Base-by-base conservation (phyloP, 2,329 filamentous ascomycete genomes). In the Fusarium annulatum region DNA sequence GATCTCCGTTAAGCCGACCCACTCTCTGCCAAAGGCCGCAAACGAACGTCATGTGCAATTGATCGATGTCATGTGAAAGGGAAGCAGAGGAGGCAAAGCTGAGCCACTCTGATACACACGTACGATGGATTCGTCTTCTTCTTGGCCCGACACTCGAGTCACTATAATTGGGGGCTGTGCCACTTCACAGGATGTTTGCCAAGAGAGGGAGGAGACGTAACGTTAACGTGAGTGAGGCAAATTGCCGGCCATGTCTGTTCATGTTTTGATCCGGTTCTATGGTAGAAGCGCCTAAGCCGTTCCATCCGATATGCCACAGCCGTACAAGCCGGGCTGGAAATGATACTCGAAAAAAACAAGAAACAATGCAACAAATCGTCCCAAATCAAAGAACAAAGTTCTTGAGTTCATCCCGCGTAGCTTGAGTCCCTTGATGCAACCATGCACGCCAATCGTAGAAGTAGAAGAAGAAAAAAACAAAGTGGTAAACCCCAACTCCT, bases 31-130 rank as follows among this genome's bases (percentile, higher is more conserved):
- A 51, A 38, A 30, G 56, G n/a, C 65, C 51, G 52, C 49, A 69
- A 67, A 64, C 65, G 57, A 61, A 64, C 64, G 60, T 73, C 75
- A 76, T 76, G 75, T 72, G 75, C 63, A 60, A 69, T 39, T 46
- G 23, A n/a, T 41, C 11, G 30, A 46, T 76, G 67, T 76, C 75
- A 77, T 77, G 75, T 77, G 75, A 77, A 72, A 69, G 59, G 43
- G 49, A 45, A 30, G 48, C 52, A 51, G 36, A 61, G 43, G 36
- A 59, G 67, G 71, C 70, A 49, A 64, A 45, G 52, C 70, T 71
- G 48, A 73, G 71, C 71, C 70, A 73, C 71, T 36, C 41, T 56
- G 46, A 43, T 58, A 43, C 42, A 64, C 43, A 69, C 65, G 64
- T 69, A 69, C 45, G 51, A 69, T 52, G 60, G 45, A 49, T 39